Evolutionary conservation across 176 grass and related monocot species (phyloP).

Genomic region (Pontederia paniculata): DNA sequence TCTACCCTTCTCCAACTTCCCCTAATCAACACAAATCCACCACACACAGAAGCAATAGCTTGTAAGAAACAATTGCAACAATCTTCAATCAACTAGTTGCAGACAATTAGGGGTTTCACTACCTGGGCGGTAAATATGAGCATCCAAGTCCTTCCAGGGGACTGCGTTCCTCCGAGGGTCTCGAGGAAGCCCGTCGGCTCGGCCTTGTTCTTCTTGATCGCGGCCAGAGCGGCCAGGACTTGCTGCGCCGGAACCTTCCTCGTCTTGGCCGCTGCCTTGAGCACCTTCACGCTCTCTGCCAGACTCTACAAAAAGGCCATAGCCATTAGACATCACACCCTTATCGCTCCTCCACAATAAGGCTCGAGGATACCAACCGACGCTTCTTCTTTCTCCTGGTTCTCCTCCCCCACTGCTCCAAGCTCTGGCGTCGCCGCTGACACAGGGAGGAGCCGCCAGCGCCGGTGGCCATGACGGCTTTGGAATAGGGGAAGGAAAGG

Average conservation of each 20-base stretch:
- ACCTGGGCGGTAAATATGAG: conserved; percentile 90
- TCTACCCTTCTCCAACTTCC: conserved; percentile 52
- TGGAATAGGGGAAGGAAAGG: background rate
- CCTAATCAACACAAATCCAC: conserved; percentile 29
- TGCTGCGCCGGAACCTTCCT: conserved; percentile 48
- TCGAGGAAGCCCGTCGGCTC: conserved; percentile 58
- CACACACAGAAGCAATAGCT: background rate
- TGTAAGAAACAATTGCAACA: background rate
- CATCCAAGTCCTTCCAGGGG: conserved; percentile 96
- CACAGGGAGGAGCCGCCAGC: background rate
- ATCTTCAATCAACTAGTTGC: background rate
- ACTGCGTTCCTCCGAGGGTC: conserved; percentile 66
- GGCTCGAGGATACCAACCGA: conserved; percentile 9
- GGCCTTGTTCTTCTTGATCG: conserved; percentile 66
- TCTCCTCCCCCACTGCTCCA: conserved; percentile 7
- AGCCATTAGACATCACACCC: background rate
- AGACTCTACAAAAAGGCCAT: conserved; percentile 29
- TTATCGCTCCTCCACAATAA: background rate
- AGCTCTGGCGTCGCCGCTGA: conserved; percentile 19
- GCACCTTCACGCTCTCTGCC: conserved; percentile 51
- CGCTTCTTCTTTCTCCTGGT: conserved; percentile 8
- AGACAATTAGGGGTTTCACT: background rate
- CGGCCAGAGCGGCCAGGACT: conserved; percentile 47
- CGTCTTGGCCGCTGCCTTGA: conserved; percentile 78
- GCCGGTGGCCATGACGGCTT: conserved; percentile 1